Percentiles rank a stretch among this genome's conserved stretches.
Evolutionary conservation across 2,329 filamentous ascomycete genomes (phyloP).

Genomic region (Apiospora sp.): DNA sequence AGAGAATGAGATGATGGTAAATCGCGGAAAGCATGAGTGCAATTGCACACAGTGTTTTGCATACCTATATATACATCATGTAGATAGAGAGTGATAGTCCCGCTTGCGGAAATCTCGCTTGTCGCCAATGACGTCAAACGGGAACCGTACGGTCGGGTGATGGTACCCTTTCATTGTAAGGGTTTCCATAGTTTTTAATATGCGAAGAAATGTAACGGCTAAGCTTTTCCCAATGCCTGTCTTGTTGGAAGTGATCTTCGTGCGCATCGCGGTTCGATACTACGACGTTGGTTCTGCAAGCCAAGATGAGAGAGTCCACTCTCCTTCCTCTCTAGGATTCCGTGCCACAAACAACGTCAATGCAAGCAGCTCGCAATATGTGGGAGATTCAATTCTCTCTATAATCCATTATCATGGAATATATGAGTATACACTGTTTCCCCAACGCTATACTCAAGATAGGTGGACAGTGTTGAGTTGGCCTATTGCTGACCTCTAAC

Average conservation of each 20-base stretch:
- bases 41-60: not conserved
- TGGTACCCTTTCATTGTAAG: not conserved
- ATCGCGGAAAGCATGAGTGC: not conserved
- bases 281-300: conserved; percentile 11
- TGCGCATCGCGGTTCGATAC: not conserved
- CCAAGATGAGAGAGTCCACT: not conserved
- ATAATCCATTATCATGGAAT: not conserved
- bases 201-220: not conserved
- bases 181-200: conserved; percentile 17
- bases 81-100: not conserved
- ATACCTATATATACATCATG: conserved; percentile 13
- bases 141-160: conserved; percentile 1
- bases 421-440: not conserved
- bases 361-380: no score
- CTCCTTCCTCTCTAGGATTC: not conserved
- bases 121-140: not conserved
- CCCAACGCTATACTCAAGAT: not conserved
- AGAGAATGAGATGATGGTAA: conserved; percentile 4
- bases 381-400: not conserved
- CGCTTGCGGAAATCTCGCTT: not conserved
- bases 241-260: not conserved
- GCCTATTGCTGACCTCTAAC: not conserved
- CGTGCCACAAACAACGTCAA: not conserved
- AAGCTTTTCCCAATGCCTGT: not conserved
- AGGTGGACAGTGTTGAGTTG: not conserved